A percentile compares a stretch with the other conserved stretches of the same genome.
Conservation (phyloP, 1,284 basidiomycete genomes). For the Cronartium quercuum region DNA sequence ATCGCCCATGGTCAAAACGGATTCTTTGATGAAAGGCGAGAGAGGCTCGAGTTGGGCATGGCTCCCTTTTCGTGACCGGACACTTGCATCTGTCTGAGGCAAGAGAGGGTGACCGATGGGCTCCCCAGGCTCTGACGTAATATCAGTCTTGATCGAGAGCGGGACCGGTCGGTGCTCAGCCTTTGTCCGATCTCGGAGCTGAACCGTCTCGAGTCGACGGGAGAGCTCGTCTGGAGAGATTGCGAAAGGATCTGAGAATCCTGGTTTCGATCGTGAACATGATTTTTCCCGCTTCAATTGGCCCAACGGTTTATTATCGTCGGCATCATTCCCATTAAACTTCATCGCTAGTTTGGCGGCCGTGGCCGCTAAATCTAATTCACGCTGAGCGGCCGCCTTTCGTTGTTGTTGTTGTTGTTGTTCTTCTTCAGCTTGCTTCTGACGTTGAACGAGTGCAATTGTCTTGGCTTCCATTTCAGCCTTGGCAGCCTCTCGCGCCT, state of each 20-base stretch:
- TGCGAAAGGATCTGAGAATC: not conserved
- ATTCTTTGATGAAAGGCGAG: conserved; percentile 1
- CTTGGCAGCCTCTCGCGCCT: not conserved
- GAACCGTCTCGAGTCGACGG: conserved; percentile 11
- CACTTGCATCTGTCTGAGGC: conserved; percentile 8
- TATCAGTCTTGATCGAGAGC: not conserved
- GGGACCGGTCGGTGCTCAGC: not conserved
- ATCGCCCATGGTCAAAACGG: not conserved
- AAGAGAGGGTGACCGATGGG: not conserved
- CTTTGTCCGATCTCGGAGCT: not conserved
- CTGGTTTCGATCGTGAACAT: not conserved
- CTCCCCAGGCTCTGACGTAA: not conserved
- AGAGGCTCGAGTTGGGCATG: not conserved
- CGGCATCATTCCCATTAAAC: conserved; percentile 3
- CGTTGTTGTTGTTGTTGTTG: too few species aligned
- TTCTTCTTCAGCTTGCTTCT: not conserved
- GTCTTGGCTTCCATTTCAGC: not conserved
- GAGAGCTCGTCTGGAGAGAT: not conserved
- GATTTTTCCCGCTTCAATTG: conserved; percentile 32
- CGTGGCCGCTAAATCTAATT: not conserved
- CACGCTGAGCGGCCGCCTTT: not conserved
- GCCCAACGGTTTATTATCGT: conserved; percentile 28
- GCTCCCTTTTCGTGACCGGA: conserved; percentile 1
- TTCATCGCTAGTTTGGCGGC: conserved; percentile 5
- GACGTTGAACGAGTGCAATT: not conserved